These are phyloP conservation scores for Dendrobium catenatum DNA, from an alignment of 106 monocot genomes.

Conservation along the genomic window DNA sequence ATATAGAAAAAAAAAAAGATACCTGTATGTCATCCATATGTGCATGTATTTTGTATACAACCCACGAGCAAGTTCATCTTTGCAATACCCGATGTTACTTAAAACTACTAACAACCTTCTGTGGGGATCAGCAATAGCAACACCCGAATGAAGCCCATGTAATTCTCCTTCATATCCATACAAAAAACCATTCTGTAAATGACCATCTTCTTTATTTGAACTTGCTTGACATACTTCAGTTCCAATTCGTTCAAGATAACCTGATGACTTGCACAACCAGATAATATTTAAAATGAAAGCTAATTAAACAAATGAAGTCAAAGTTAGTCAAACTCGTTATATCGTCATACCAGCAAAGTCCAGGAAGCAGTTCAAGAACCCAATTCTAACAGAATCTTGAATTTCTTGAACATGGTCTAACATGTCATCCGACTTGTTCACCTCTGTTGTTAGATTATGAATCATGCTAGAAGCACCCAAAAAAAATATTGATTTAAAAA, in stretches of 20 bases:
- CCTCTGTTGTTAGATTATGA: conserved; percentile 63
- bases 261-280: conserved; percentile 37
- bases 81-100: conserved; percentile 98
- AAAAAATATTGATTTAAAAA: conserved; percentile 3
- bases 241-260: conserved; percentile 85
- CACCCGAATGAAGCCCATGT: conserved; percentile 24
- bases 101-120: conserved; percentile 77
- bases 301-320: neutral
- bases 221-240: conserved; percentile 47
- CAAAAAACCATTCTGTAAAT: conserved; percentile 46
- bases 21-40: conserved; percentile 78
- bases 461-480: conserved; percentile 54
- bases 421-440: conserved; percentile 47
- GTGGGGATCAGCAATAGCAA: conserved; percentile 47
- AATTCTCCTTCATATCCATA: conserved; percentile 41
- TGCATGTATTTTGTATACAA: conserved; percentile 80
- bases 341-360: conserved; percentile 77
- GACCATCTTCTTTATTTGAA: conserved; percentile 44
- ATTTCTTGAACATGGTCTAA: conserved; percentile 68
- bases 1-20: conserved; percentile 4
- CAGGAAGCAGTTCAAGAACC: conserved; percentile 81
- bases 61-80: conserved; percentile 74
- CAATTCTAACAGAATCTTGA: conserved; percentile 83
- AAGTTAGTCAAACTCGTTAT: neutral
- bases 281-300: neutral